These are phyloP conservation scores for Claviceps capensis DNA, from an alignment of 2,329 filamentous ascomycete species.

Conservation along the genomic window DNA sequence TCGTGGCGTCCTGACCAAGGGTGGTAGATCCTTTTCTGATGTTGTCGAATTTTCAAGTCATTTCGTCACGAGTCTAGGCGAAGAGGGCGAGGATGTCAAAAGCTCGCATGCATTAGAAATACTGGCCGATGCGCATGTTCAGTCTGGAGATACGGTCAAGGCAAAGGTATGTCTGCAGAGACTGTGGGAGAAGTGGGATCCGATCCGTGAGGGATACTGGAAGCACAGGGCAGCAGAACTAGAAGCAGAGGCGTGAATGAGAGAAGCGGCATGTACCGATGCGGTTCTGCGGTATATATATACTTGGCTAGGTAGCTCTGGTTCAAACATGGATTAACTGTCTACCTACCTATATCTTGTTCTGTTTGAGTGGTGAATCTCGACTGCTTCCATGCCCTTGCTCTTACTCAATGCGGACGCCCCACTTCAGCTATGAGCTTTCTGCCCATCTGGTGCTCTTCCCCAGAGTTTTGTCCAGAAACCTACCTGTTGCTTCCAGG, in stretches of 20 bases:
- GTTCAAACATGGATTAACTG: no score
- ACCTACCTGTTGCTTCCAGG: no score
- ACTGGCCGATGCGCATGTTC: conserved; percentile 53
- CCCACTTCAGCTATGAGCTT: no score
- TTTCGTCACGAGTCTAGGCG: conserved; percentile 35
- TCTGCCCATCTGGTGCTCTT: no score
- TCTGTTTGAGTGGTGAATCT: no score
- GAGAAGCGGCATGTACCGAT: no score
- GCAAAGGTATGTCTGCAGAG: conserved; percentile 59
- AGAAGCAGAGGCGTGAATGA: background rate
- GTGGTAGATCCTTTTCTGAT: conserved; percentile 34
- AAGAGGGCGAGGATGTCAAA: conserved; percentile 35
- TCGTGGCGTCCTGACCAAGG: conserved; percentile 58
- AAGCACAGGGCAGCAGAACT: conserved; percentile 34
- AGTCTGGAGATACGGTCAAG: conserved; percentile 41
- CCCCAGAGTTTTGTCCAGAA: no score
- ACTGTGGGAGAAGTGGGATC: conserved; percentile 77
- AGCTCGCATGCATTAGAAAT: conserved; percentile 59
- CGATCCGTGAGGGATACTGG: conserved; percentile 86
- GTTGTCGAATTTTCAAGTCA: conserved; percentile 34
- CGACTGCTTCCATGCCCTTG: no score
- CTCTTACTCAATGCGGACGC: no score
- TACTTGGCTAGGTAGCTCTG: no score
- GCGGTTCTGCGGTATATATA: no score
- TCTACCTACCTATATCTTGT: no score